Conservation (phyloP, 305 asterid genomes). For the Plantago lanceolata region DNA sequence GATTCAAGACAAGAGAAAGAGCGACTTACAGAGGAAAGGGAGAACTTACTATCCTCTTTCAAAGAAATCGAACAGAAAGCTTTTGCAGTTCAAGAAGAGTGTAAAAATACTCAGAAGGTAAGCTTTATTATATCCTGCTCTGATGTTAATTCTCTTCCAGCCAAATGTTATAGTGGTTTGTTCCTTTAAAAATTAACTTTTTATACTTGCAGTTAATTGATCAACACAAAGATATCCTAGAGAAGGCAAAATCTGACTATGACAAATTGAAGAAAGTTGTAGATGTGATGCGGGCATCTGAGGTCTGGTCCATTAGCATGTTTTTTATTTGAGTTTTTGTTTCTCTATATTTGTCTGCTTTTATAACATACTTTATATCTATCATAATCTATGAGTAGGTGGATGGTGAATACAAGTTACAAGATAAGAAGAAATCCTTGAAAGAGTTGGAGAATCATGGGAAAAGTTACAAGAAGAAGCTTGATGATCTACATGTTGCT, state of each 20-base stretch:
- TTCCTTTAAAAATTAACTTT: constrained; percentile 2
- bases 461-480: constrained; percentile 71
- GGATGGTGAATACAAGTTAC: constrained; percentile 92
- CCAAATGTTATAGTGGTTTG: constrained; percentile 1
- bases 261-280: constrained; percentile 77
- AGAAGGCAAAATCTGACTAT: constrained; percentile 67
- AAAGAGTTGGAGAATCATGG: constrained; percentile 72
- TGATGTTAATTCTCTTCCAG: constrained; percentile 11
- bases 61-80: constrained; percentile 86
- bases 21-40: constrained; percentile 51
- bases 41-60: constrained; percentile 50
- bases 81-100: constrained; percentile 69
- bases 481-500: constrained; percentile 64
- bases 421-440: constrained; percentile 69
- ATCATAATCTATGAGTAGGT: constrained; percentile 43
- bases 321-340: constrained; percentile 11
- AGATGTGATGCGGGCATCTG: constrained; percentile 81
- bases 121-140: constrained; percentile 10
- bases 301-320: constrained; percentile 40
- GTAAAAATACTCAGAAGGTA: constrained; percentile 75
- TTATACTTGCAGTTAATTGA: constrained; percentile 54
- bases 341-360: constrained; percentile 13
- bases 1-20: constrained; percentile 77
- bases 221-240: constrained; percentile 63
- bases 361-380: constrained; percentile 13